phyloP scores from a whole-genome alignment of 345 rosid genomes.

The Eucalyptus curtisii region DNA sequence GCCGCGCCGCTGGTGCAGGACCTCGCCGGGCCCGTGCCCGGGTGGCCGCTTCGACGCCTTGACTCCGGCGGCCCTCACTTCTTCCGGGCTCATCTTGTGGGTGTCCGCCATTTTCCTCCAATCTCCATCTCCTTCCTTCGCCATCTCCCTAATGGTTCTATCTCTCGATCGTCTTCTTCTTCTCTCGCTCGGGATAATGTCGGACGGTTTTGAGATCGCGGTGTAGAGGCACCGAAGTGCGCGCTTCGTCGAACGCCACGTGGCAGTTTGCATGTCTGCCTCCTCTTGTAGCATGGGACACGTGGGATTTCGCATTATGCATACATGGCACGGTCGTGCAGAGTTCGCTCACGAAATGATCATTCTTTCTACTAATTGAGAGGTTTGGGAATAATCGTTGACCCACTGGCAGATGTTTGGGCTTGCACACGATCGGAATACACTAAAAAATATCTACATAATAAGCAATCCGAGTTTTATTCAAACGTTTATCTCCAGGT shows the following conservation, averaged over 20 bases:
- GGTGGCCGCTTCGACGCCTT: constrained; percentile 53
- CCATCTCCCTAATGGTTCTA: neutral
- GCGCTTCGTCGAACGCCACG: neutral
- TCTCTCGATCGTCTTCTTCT: neutral
- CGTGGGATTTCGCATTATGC: neutral
- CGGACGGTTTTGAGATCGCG: neutral
- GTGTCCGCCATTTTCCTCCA: constrained; percentile 58
- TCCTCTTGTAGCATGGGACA: neutral
- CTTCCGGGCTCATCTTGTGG: constrained; percentile 52
- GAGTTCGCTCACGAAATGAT: neutral
- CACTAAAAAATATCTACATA: too few species aligned
- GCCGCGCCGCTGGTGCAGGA: constrained; percentile 55
- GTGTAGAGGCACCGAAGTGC: accelerated
- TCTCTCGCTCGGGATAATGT: neutral
- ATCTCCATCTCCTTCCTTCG: constrained; percentile 29
- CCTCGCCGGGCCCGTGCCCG: constrained; percentile 36
- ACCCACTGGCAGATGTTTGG: too few species aligned
- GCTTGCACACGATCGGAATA: too few species aligned
- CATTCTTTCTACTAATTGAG: neutral
- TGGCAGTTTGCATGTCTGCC: neutral
- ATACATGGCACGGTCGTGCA: neutral
- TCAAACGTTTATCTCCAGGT: too few species aligned
- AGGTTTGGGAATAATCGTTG: neutral
- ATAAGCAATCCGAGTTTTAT: too few species aligned
- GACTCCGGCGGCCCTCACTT: constrained; percentile 37